Base-by-base conservation (phyloP, 306 rosid species). In the Calophaca sinica region DNA sequence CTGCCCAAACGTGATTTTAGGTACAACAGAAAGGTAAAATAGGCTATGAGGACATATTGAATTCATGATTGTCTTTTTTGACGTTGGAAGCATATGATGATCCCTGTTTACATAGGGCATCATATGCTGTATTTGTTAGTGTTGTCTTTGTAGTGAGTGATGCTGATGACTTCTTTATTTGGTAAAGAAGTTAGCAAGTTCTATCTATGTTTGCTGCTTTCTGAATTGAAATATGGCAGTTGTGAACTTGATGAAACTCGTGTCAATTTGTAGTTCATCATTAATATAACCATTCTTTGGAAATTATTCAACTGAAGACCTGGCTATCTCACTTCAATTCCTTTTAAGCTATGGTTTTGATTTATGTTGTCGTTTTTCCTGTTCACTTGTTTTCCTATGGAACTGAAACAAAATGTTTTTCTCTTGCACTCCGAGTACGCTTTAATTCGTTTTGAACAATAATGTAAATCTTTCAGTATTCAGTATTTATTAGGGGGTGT, bases 1-100 rank as follows among this genome's bases (percentile, higher is more conserved):
- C 93, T 94, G 51, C 97, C 98, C 50, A 94, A 91, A 64, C 93
- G 98, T 42, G 96, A 91, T 59, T 91, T 91, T 69, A 86, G 82
- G 82, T 81, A 80, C 76, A 86, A 79, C 83, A 86, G 79, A 82
- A 91, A 94, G 97, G 96, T 94, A 72, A 82, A 6, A 45, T 60
- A 62, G 64, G 33, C 60, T 31, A 14, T 10, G 8, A 64, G 9
- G 65, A 54, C 60, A 48, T 54, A 13, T 7, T 66, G 11, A 41
- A 46, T 38, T 51, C 59, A 5, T 44, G 9, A 8, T 7, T 53
- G 28, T 15, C 72, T 38, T 61, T 74, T 59, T 50, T 3, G 32
- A 58, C 11, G 38, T 64, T 73, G 9, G 53, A 68, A 35, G 51
- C 61, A 15, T 32, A 35, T 64, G 74, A 41, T 62, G 7, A 15